These are phyloP conservation scores for Alternaria viburni DNA, from an alignment of 2,329 filamentous ascomycete species.

Conservation along the genomic window DNA sequence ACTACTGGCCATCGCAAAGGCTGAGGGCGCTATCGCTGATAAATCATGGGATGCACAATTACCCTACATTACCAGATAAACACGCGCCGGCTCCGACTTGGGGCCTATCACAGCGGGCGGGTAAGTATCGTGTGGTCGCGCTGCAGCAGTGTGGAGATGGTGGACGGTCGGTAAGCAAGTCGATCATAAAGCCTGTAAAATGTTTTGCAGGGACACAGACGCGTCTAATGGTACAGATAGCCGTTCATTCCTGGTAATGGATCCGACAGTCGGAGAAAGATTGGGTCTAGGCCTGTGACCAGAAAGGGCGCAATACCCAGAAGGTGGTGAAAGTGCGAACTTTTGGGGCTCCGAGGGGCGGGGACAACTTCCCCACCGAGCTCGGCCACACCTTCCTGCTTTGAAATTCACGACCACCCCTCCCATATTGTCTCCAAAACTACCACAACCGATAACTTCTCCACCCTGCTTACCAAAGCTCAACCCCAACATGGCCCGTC, in stretches of 20 bases:
- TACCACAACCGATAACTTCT: background rate
- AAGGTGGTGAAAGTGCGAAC: constrained; percentile 12
- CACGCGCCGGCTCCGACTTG: background rate
- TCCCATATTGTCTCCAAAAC: constrained; percentile 1
- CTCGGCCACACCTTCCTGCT: constrained; percentile 12
- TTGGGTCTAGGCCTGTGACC: background rate
- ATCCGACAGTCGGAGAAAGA: background rate
- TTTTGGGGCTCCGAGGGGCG: constrained; percentile 1
- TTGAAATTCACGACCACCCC: constrained; percentile 12
- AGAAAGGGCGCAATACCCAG: constrained; percentile 12
- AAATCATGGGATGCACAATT: constrained; percentile 16
- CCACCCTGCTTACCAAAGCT: background rate
- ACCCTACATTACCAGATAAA: background rate
- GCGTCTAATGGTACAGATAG: background rate
- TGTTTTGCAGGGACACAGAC: background rate
- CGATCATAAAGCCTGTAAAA: background rate
- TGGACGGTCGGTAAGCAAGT: background rate
- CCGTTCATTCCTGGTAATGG: background rate
- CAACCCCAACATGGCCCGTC: constrained; percentile 65
- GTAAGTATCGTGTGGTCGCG: background rate
- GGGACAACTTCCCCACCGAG: constrained; percentile 12
- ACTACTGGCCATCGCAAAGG: constrained; percentile 10
- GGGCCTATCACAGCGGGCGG: constrained; percentile 10
- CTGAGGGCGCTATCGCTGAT: constrained; percentile 30
- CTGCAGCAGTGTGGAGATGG: constrained; percentile 4